These are phyloP conservation scores for Stagonosporopsis rhizophila DNA, from an alignment of 2,329 filamentous ascomycete species.

Conservation along the genomic window DNA sequence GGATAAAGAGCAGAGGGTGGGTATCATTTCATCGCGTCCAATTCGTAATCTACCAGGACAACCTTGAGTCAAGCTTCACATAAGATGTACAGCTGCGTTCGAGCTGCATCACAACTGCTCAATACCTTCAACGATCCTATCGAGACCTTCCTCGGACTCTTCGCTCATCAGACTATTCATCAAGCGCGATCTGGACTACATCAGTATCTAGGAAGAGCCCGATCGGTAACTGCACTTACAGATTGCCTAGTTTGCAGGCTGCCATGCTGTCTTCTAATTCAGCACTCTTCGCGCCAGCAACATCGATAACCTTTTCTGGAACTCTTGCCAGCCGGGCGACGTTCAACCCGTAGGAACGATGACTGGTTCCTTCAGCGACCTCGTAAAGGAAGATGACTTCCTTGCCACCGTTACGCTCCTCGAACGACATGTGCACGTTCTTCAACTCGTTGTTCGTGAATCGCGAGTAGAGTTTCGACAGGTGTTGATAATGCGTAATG, in stretches of 20 bases:
- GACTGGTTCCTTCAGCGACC: conserved; percentile 86
- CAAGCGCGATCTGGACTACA: conserved; percentile 28
- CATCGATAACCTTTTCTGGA: conserved; percentile 76
- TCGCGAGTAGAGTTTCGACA: conserved; percentile 74
- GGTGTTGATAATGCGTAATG: conserved; percentile 95
- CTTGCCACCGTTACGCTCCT: conserved; percentile 59
- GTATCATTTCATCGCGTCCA: background rate
- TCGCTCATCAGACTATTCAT: conserved; percentile 35
- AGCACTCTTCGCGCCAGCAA: conserved; percentile 78
- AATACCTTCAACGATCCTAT: conserved; percentile 51
- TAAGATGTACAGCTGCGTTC: background rate
- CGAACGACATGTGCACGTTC: conserved; percentile 95
- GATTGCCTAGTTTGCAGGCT: conserved; percentile 40
- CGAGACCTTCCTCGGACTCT: conserved; percentile 40
- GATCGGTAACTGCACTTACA: conserved; percentile 33
- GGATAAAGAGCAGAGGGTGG: background rate
- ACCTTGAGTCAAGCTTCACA: background rate
- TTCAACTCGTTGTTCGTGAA: conserved; percentile 71
- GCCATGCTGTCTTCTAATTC: conserved; percentile 74
- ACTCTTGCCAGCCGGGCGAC: conserved; percentile 87
- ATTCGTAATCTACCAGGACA: background rate
- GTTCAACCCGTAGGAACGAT: conserved; percentile 93
- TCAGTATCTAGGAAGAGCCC: conserved; percentile 24
- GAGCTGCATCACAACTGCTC: conserved; percentile 50
- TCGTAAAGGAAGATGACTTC: conserved; percentile 96